These are phyloP conservation scores for Monsonia emarginata DNA, from an alignment of 441 rosid species.

Conservation along the genomic window DNA sequence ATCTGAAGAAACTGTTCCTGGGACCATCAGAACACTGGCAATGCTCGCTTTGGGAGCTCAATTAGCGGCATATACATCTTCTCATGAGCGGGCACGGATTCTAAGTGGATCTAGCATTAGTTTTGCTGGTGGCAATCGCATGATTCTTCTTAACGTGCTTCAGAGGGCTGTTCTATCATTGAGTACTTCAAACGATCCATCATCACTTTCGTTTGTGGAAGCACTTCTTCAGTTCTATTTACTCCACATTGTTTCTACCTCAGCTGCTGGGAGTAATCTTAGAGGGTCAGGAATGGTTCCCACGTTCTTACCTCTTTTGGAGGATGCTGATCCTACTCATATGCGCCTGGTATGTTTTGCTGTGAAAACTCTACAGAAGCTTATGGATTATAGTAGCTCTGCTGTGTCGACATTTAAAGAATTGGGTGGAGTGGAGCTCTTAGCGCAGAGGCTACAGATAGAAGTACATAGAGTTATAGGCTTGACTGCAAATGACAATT, in stretches of 20 bases:
- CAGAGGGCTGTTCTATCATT: conserved; percentile 85
- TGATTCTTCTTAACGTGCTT: conserved; percentile 90
- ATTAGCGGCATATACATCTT: conserved; percentile 85
- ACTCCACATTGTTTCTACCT: conserved; percentile 91
- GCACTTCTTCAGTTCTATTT: conserved; percentile 95
- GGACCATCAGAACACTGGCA: conserved; percentile 79
- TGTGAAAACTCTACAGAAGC: conserved; percentile 86
- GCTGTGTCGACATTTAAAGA: conserved; percentile 85
- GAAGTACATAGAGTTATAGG: conserved; percentile 81
- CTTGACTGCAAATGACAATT: conserved; percentile 40
- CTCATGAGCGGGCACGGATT: conserved; percentile 89
- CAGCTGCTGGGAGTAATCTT: conserved; percentile 40
- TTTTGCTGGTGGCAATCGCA: conserved; percentile 84
- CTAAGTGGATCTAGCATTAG: conserved; percentile 88
- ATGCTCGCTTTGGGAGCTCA: conserved; percentile 96
- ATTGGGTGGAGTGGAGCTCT: conserved; percentile 87
- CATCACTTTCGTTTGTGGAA: conserved; percentile 87
- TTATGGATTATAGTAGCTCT: conserved; percentile 92
- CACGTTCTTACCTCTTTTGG: conserved; percentile 86
- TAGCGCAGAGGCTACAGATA: conserved; percentile 76
- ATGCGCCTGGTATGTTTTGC: conserved; percentile 89
- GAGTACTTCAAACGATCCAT: conserved; percentile 66
- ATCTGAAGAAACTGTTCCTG: conserved; percentile 78
- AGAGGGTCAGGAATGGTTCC: conserved; percentile 97
- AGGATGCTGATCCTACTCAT: conserved; percentile 74